A percentile compares a stretch with the other conserved stretches of the same genome.
Conservation (phyloP, 257 asterid genomes). For the Solanum rostratum region DNA sequence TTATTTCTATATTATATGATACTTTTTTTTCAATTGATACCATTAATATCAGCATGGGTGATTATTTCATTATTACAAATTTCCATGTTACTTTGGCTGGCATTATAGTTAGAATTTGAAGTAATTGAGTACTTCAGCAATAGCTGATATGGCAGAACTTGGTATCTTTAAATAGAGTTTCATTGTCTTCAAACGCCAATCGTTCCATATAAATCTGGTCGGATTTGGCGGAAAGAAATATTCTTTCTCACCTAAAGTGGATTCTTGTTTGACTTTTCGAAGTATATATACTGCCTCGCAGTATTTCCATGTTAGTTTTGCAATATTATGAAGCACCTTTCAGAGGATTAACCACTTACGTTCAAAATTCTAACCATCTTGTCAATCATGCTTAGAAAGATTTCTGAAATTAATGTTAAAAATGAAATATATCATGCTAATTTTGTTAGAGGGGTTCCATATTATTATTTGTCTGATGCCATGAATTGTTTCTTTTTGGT, state of each 20-base stretch:
- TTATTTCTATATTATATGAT: neutral
- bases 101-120: neutral
- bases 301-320: neutral
- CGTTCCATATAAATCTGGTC: neutral
- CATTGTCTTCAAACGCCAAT: neutral
- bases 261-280: neutral
- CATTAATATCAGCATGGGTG: neutral
- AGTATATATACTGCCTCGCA: neutral
- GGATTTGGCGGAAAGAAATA: neutral
- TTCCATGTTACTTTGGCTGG: neutral
- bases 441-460: neutral
- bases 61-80: neutral
- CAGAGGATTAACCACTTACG: neutral
- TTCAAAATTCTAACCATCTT: neutral
- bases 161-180: neutral
- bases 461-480: neutral
- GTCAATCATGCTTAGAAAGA: neutral
- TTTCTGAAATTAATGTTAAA: neutral
- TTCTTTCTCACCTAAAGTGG: neutral
- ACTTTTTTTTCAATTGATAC: neutral
- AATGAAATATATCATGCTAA: neutral
- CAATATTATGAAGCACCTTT: neutral
- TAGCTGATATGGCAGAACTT: neutral
- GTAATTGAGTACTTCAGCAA: neutral
- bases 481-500: neutral